phyloP scores from a whole-genome alignment of 306 rosid species.

The Rosa chinensis region DNA sequence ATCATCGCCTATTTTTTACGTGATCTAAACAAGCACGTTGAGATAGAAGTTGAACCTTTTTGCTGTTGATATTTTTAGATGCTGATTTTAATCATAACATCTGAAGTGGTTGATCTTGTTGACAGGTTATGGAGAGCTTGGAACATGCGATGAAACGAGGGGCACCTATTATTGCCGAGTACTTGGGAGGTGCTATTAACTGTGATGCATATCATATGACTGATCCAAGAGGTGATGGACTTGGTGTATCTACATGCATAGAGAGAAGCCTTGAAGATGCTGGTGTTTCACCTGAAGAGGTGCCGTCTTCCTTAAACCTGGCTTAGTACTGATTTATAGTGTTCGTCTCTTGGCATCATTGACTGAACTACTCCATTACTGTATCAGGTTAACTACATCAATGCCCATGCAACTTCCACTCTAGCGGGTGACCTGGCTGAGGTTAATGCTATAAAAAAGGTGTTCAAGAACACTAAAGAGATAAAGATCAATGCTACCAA shows the following conservation, averaged over 20 bases:
- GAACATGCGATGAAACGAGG: slow-evolving; percentile 98
- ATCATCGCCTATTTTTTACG: background rate
- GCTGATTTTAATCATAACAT: background rate
- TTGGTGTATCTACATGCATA: slow-evolving; percentile 96
- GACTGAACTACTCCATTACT: slow-evolving; percentile 17
- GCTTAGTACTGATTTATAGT: background rate
- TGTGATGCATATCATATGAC: slow-evolving; percentile 99
- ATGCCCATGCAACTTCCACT: slow-evolving; percentile 99
- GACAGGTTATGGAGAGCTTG: slow-evolving; percentile 91
- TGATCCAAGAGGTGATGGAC: slow-evolving; percentile 97
- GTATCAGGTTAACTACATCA: slow-evolving; percentile 89
- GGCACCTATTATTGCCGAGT: slow-evolving; percentile 89
- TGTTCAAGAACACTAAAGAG: slow-evolving; percentile 80
- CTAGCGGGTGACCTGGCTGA: slow-evolving; percentile 96
- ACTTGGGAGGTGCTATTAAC: slow-evolving; percentile 95
- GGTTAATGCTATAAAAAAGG: slow-evolving; percentile 93
- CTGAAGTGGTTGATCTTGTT: slow-evolving; percentile 6
- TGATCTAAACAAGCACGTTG: background rate
- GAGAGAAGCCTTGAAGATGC: slow-evolving; percentile 93
- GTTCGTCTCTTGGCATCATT: background rate
- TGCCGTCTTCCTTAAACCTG: slow-evolving; percentile 16
- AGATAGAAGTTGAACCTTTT: background rate
- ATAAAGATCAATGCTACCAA: slow-evolving; percentile 97
- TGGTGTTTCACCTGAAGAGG: slow-evolving; percentile 99
- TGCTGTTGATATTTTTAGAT: background rate